Conservation (phyloP, 768 basidiomycete genomes). For the Tricholoma matsutake region DNA sequence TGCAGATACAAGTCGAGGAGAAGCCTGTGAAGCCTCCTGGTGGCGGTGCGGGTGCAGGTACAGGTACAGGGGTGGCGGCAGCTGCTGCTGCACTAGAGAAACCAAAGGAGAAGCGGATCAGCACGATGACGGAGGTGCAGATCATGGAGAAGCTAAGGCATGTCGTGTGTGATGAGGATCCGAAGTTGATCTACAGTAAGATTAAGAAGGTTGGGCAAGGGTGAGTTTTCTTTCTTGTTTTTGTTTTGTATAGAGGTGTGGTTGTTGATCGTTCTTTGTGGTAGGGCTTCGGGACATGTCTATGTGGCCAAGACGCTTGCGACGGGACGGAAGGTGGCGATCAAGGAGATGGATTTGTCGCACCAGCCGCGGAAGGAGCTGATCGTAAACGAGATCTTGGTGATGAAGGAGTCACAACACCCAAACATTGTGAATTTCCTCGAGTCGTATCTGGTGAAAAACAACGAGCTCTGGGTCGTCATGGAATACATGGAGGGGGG, state of each 20-base stretch:
- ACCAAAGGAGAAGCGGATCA: slow-evolving; percentile 85
- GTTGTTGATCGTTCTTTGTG: slow-evolving; percentile 6
- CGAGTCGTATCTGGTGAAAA: slow-evolving; percentile 86
- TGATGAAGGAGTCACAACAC: slow-evolving; percentile 98
- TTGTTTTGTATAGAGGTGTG: not conserved
- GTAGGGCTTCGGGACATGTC: slow-evolving; percentile 93
- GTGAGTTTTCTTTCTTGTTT: slow-evolving; percentile 53
- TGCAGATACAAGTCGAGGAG: slow-evolving; percentile 54
- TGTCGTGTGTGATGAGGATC: slow-evolving; percentile 86
- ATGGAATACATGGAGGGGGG: slow-evolving; percentile 99
- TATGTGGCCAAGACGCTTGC: slow-evolving; percentile 92
- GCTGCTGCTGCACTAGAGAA: slow-evolving; percentile 75
- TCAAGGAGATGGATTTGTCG: slow-evolving; percentile 97
- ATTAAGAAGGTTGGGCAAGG: slow-evolving; percentile 99
- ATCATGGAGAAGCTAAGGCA: slow-evolving; percentile 96
- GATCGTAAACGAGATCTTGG: slow-evolving; percentile 96
- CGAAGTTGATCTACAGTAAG: slow-evolving; percentile 87
- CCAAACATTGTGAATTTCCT: slow-evolving; percentile 97
- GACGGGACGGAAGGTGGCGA: slow-evolving; percentile 86
- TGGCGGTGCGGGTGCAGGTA: slow-evolving; percentile 58
- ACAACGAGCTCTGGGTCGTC: slow-evolving; percentile 91
- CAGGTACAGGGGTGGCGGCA: slow-evolving; percentile 45
- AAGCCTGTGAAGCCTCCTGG: slow-evolving; percentile 42
- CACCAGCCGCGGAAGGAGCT: slow-evolving; percentile 96
- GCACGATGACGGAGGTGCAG: slow-evolving; percentile 95